Conservation (phyloP, 73 alveolate species). For the Breviolum minutum region DNA sequence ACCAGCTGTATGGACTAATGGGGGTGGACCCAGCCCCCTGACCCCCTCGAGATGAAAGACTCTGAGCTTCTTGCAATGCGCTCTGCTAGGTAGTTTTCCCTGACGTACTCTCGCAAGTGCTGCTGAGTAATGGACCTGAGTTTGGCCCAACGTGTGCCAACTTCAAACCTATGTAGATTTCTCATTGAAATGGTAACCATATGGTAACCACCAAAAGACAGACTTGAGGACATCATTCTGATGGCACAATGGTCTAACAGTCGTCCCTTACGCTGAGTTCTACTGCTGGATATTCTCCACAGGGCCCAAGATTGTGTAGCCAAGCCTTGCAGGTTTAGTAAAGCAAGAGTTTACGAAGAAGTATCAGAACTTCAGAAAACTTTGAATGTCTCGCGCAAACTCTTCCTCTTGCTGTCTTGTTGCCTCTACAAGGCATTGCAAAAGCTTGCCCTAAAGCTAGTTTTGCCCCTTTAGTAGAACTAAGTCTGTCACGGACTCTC, state of each 20-base stretch:
- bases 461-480: too few species aligned
- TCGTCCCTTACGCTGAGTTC: background rate
- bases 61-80: slow-evolving; percentile 36
- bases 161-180: too few species aligned
- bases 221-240: too few species aligned
- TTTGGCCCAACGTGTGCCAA: background rate
- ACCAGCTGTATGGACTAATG: background rate
- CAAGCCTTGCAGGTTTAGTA: slow-evolving; percentile 36
- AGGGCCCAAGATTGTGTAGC: slow-evolving; percentile 83
- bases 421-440: background rate
- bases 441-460: background rate
- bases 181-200: too few species aligned
- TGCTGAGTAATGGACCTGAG: slow-evolving; percentile 47
- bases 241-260: background rate
- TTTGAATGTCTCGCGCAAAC: too few species aligned
- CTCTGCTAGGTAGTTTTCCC: slow-evolving; percentile 56
- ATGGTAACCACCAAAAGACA: too few species aligned
- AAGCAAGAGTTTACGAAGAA: background rate
- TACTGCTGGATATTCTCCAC: slow-evolving; percentile 77
- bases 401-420: background rate
- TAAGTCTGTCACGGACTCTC: slow-evolving; percentile 44
- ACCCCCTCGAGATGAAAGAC: background rate
- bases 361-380: background rate
- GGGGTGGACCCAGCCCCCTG: background rate
- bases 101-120: slow-evolving; percentile 35